Evolutionary conservation across 2,329 filamentous ascomycete genomes (phyloP).

Genomic region (Elsinoe australis): DNA sequence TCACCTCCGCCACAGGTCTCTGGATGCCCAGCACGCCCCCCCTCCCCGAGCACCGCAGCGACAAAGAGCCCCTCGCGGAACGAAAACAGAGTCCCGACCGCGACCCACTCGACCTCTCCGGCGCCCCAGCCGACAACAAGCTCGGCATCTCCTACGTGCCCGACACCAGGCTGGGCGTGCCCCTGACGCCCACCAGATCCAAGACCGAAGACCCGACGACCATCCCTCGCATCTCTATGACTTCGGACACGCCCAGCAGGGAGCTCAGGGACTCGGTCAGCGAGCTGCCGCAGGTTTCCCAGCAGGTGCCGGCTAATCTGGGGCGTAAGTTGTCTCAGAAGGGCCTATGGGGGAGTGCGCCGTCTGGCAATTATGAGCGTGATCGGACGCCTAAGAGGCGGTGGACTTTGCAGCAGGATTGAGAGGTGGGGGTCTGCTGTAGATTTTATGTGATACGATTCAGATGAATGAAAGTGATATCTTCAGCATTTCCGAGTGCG

Average conservation of each 20-base stretch:
- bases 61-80: not conserved
- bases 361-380: slow-evolving; percentile 29
- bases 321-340: slow-evolving; percentile 27
- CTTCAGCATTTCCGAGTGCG: too few relatives aligned
- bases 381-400: slow-evolving; percentile 36
- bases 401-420: slow-evolving; percentile 36
- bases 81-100: slow-evolving; percentile 17
- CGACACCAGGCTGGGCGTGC: not conserved
- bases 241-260: slow-evolving; percentile 19
- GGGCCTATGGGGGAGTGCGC: slow-evolving; percentile 40
- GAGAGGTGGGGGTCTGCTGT: too few relatives aligned
- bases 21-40: slow-evolving; percentile 33
- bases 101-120: not conserved
- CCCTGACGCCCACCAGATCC: slow-evolving; percentile 2
- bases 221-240: slow-evolving; percentile 11
- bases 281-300: slow-evolving; percentile 23
- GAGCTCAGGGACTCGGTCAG: slow-evolving; percentile 22
- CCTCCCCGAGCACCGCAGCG: not conserved
- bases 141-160: slow-evolving; percentile 13
- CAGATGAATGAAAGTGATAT: too few relatives aligned
- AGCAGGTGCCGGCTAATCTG: slow-evolving; percentile 24
- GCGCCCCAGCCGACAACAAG: slow-evolving; percentile 4
- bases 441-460: too few relatives aligned
- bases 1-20: slow-evolving; percentile 29
- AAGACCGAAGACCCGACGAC: slow-evolving; percentile 19